A percentile compares a stretch with the other conserved stretches of the same genome.
Conservation (phyloP, 805 yeast species). For the Metahyphopichia silvanorum region DNA sequence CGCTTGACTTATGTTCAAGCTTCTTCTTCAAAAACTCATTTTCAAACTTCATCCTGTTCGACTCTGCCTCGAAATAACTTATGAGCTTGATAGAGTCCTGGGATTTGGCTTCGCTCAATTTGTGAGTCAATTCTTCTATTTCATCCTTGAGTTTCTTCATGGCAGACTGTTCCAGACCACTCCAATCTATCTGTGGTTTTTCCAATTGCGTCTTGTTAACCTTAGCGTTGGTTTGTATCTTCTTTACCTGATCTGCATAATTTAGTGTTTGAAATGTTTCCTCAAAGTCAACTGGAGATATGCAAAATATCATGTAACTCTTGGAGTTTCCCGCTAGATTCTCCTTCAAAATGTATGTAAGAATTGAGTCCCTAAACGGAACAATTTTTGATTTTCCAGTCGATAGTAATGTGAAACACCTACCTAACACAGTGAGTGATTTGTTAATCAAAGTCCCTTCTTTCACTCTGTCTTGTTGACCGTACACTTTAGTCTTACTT, state of each 20-base stretch:
- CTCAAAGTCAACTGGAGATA: constrained; percentile 76
- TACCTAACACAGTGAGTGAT: constrained; percentile 72
- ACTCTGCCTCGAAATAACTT: constrained; percentile 28
- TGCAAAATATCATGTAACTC: constrained; percentile 83
- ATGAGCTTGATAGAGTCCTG: constrained; percentile 21
- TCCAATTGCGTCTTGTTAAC: constrained; percentile 31
- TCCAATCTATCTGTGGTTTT: constrained; percentile 29
- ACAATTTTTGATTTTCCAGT: constrained; percentile 38
- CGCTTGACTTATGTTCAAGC: constrained; percentile 3
- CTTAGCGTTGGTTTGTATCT: constrained; percentile 60
- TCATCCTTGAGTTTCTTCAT: constrained; percentile 27
- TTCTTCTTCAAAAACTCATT: constrained; percentile 27
- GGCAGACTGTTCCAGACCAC: too few relatives aligned
- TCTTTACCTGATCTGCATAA: constrained; percentile 75
- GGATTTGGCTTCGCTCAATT: constrained; percentile 13
- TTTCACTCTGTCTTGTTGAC: constrained; percentile 50
- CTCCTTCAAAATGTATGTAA: constrained; percentile 75
- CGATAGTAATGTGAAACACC: constrained; percentile 52
- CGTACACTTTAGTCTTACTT: constrained; percentile 57
- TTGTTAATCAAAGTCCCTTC: constrained; percentile 80
- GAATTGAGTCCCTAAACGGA: constrained; percentile 71
- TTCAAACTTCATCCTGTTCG: constrained; percentile 28
- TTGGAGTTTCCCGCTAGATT: constrained; percentile 83
- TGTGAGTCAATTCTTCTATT: constrained; percentile 25
- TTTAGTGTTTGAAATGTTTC: constrained; percentile 74